Evolutionary conservation across 177 flowering plant genomes (phyloP).

Genomic region (Vitis hybrid): DNA sequence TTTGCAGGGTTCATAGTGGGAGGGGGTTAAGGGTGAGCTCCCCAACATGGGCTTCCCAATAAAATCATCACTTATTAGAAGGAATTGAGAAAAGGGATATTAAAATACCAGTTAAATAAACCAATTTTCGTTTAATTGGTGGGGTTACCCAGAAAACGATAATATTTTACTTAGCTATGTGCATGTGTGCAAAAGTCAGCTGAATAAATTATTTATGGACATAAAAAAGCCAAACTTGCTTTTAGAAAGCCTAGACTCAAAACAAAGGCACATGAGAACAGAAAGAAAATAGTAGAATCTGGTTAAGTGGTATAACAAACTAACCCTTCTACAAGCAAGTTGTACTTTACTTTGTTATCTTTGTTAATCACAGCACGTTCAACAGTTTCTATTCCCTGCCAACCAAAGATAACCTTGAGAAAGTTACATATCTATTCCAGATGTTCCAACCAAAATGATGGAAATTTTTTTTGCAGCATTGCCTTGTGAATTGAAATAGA

Average conservation of each 20-base stretch:
- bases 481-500: background rate
- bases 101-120: too few relatives aligned
- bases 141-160: too few relatives aligned
- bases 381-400: conserved; percentile 81
- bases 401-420: conserved; percentile 16
- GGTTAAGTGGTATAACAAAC: conserved; percentile 19
- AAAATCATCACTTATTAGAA: too few relatives aligned
- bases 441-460: conserved; percentile 2
- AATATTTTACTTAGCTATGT: background rate
- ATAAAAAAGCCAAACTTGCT: too few relatives aligned
- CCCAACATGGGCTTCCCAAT: too few relatives aligned
- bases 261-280: background rate
- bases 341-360: conserved; percentile 29
- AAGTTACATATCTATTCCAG: background rate
- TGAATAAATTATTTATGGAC: too few relatives aligned
- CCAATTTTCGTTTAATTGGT: too few relatives aligned
- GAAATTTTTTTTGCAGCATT: background rate
- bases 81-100: too few relatives aligned
- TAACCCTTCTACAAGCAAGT: conserved; percentile 83
- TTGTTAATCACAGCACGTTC: conserved; percentile 71
- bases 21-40: too few relatives aligned
- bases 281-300: background rate
- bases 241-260: too few relatives aligned
- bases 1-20: too few relatives aligned
- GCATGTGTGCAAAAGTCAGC: too few relatives aligned